Conservation (phyloP, 768 basidiomycete species). For the Gymnopilus dilepis region DNA sequence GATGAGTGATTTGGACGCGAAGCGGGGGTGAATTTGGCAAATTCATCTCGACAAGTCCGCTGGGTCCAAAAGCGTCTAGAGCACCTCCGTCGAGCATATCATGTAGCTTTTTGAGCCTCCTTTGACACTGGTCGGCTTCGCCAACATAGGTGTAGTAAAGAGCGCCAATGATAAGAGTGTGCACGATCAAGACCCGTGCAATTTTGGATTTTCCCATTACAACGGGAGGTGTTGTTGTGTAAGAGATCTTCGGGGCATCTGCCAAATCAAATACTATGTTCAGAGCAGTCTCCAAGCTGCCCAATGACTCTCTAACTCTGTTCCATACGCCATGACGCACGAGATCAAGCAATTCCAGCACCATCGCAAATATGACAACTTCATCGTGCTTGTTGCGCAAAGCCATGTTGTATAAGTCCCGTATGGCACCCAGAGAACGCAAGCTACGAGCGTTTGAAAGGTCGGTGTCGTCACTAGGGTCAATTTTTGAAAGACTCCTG, state of each 20-base stretch:
- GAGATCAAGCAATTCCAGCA: slow-evolving; percentile 63
- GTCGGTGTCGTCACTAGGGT: slow-evolving; percentile 14
- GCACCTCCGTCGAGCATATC: slow-evolving; percentile 67
- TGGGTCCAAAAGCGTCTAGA: slow-evolving; percentile 39
- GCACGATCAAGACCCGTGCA: slow-evolving; percentile 47
- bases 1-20: slow-evolving; percentile 66
- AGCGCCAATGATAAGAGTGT: slow-evolving; percentile 66
- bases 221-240: slow-evolving; percentile 7
- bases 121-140: slow-evolving; percentile 48
- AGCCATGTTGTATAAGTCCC: slow-evolving; percentile 36
- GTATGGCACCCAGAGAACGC: slow-evolving; percentile 38
- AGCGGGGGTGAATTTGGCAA: slow-evolving; percentile 49
- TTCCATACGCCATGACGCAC: slow-evolving; percentile 61
- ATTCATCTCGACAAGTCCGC: slow-evolving; percentile 43
- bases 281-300: slow-evolving; percentile 54
- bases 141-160: slow-evolving; percentile 68
- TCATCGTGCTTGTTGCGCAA: slow-evolving; percentile 40
- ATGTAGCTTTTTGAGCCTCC: slow-evolving; percentile 63
- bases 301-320: slow-evolving; percentile 52
- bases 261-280: slow-evolving; percentile 38
- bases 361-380: slow-evolving; percentile 54
- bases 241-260: background rate
- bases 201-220: slow-evolving; percentile 11
- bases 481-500: slow-evolving; percentile 34
- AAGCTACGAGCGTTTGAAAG: slow-evolving; percentile 21